phyloP scores from a whole-genome alignment of 2,329 filamentous ascomycete species.

The Fusarium redolens region DNA sequence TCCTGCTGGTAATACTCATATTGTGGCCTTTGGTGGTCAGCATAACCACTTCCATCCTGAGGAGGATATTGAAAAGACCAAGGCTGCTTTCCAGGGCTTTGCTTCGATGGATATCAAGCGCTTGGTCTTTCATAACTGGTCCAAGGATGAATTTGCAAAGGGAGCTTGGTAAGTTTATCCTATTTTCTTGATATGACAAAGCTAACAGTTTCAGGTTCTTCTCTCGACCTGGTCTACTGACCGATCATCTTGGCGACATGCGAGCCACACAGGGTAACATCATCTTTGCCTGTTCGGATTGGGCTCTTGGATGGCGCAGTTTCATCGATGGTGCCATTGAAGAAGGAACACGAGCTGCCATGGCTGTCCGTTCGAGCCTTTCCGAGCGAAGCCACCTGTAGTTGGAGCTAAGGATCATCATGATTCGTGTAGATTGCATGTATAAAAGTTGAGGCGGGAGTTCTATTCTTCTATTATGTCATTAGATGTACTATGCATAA shows the following conservation, averaged over 20 bases:
- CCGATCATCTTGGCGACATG: constrained; percentile 54
- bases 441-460: background rate
- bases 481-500: no score
- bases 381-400: constrained; percentile 10
- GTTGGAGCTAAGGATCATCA: rapidly evolving
- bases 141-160: constrained; percentile 58
- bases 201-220: constrained; percentile 47
- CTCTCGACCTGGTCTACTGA: constrained; percentile 51
- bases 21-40: constrained; percentile 58
- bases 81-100: constrained; percentile 49
- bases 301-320: constrained; percentile 61
- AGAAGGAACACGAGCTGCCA: constrained; percentile 51
- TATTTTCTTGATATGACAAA: rapidly evolving
- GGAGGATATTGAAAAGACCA: constrained; percentile 50
- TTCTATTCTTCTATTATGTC: background rate
- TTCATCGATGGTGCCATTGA: constrained; percentile 64
- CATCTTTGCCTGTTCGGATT: constrained; percentile 60
- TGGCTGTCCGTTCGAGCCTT: constrained; percentile 13
- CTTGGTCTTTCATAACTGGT: constrained; percentile 61
- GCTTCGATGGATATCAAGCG: constrained; percentile 48
- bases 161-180: constrained; percentile 51
- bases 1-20: constrained; percentile 58
- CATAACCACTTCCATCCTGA: constrained; percentile 58
- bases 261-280: constrained; percentile 56
- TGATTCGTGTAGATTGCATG: background rate